Conservation (phyloP, 164 flowering plant genomes). For the Chloranthus sessilifolius region DNA sequence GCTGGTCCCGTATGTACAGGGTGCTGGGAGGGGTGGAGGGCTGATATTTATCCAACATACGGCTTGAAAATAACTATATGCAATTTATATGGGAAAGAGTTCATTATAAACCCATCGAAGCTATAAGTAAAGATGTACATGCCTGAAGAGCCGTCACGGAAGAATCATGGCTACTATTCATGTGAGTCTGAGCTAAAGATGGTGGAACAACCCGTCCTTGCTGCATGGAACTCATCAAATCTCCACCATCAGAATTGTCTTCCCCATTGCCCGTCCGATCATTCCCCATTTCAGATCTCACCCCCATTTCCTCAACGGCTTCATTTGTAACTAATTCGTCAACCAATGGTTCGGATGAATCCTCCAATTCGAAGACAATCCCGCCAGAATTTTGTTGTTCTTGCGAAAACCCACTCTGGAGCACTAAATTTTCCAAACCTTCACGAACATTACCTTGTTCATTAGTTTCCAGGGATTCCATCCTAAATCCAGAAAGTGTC, state of each 20-base stretch:
- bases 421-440: neutral
- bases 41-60: too few species aligned
- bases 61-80: too few species aligned
- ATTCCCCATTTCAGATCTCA: constrained; percentile 7
- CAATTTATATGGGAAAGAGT: too few species aligned
- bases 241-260: neutral
- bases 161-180: constrained; percentile 1
- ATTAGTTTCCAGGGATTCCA: constrained; percentile 10
- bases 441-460: constrained; percentile 13
- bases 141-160: too few species aligned
- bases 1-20: too few species aligned
- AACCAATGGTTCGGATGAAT: constrained; percentile 8
- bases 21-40: too few species aligned
- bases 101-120: too few species aligned
- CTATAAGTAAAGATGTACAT: too few species aligned
- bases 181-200: constrained; percentile 3
- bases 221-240: neutral
- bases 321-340: constrained; percentile 7
- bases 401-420: constrained; percentile 13
- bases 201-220: neutral
- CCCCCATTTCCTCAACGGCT: neutral
- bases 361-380: neutral
- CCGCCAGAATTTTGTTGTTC: constrained; percentile 7
- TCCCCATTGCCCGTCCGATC: constrained; percentile 10
- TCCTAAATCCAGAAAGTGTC: constrained; percentile 15